These are phyloP conservation scores for Triticum monococcum DNA, from an alignment of 176 grass and related monocot genomes.

Conservation along the genomic window DNA sequence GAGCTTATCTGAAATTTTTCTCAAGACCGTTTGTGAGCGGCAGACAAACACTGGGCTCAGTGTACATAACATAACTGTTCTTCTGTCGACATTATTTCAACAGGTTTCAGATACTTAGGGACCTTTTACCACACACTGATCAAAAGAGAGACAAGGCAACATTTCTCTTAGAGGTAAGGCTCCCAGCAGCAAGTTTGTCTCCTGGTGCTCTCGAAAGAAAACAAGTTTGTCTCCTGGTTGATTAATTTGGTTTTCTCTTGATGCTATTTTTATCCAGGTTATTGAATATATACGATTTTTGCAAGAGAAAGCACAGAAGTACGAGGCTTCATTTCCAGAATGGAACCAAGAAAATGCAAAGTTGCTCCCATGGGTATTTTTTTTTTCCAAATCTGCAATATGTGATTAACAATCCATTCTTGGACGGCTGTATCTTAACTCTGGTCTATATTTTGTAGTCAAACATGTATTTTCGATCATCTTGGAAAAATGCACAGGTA, in stretches of 20 bases:
- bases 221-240: neutral
- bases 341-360: conserved; percentile 91
- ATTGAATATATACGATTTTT: conserved; percentile 94
- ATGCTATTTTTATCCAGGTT: conserved; percentile 31
- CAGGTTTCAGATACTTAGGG: conserved; percentile 99
- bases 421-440: conserved; percentile 30
- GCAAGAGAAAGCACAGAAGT: conserved; percentile 88
- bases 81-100: conserved; percentile 19
- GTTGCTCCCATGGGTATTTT: conserved; percentile 85
- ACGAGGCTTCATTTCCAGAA: conserved; percentile 62
- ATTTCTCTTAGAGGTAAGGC: conserved; percentile 85
- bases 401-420: conserved; percentile 17
- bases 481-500: conserved; percentile 95
- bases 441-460: conserved; percentile 67
- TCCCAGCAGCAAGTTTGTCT: conserved; percentile 12
- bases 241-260: conserved; percentile 17
- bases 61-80: neutral
- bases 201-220: neutral
- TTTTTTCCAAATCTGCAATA: conserved; percentile 17
- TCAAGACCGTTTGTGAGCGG: neutral
- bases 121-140: conserved; percentile 91
- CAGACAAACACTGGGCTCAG: neutral
- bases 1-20: conserved; percentile 9
- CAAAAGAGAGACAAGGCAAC: conserved; percentile 99
- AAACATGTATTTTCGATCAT: conserved; percentile 95